Conservation (phyloP, 2,329 filamentous ascomycete species). For the Cercospora beticola region DNA sequence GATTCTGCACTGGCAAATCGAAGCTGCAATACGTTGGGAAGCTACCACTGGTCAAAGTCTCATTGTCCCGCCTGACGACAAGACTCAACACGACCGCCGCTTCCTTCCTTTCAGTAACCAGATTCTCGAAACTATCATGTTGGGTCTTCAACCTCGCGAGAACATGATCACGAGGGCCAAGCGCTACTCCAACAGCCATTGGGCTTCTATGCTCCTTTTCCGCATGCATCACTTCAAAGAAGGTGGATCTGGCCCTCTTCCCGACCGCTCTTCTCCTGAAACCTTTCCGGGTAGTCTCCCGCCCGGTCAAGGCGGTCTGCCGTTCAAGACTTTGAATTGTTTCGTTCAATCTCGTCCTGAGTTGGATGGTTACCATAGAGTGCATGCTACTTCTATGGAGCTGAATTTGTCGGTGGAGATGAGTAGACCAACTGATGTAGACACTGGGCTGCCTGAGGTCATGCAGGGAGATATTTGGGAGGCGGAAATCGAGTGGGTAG, state of each 20-base stretch:
- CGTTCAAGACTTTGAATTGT: constrained; percentile 16
- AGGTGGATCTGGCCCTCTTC: neutral
- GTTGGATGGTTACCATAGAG: neutral
- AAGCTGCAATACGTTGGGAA: constrained; percentile 60
- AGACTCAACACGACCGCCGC: constrained; percentile 25
- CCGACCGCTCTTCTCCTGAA: neutral
- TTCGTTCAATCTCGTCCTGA: constrained; percentile 9
- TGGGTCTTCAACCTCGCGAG: constrained; percentile 47
- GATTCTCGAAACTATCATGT: constrained; percentile 52
- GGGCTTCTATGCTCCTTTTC: constrained; percentile 56
- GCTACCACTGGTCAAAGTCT: constrained; percentile 47
- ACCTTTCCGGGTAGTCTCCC: neutral
- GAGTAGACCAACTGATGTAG: constrained; percentile 19
- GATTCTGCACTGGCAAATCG: constrained; percentile 64
- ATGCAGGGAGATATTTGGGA: constrained; percentile 50
- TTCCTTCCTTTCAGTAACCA: constrained; percentile 52
- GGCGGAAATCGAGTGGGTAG: constrained; percentile 40
- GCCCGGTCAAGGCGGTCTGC: constrained; percentile 20
- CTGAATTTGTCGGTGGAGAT: constrained; percentile 25
- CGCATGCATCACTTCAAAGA: constrained; percentile 53
- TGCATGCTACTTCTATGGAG: constrained; percentile 22
- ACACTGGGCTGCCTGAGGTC: constrained; percentile 8
- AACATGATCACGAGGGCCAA: constrained; percentile 45
- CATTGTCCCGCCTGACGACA: constrained; percentile 31
- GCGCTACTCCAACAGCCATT: constrained; percentile 44